Conservation (phyloP, 768 basidiomycete species). For the Imleria badia region DNA sequence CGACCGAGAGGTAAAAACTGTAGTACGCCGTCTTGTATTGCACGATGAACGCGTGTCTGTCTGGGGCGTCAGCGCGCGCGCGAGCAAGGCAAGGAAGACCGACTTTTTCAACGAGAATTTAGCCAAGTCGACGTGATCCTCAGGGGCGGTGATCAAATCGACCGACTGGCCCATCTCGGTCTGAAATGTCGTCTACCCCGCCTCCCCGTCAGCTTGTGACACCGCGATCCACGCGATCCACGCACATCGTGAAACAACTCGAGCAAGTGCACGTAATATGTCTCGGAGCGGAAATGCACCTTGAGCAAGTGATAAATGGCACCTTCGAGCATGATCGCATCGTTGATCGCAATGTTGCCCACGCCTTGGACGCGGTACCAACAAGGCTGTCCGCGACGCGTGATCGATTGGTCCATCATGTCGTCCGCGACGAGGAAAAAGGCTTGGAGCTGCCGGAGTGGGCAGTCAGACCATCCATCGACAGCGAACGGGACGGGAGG, state of each 20-base stretch:
- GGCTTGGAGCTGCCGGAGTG: constrained; percentile 87
- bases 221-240: not conserved
- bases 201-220: too few relatives aligned
- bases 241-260: constrained; percentile 88
- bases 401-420: constrained; percentile 95
- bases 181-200: constrained; percentile 62
- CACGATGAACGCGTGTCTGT: constrained; percentile 87
- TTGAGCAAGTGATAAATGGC: constrained; percentile 92
- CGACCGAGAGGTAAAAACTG: constrained; percentile 98
- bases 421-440: constrained; percentile 93
- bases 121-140: constrained; percentile 80
- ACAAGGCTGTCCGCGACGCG: constrained; percentile 91
- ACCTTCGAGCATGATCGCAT: constrained; percentile 92
- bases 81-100: too few relatives aligned
- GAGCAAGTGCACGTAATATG: constrained; percentile 85
- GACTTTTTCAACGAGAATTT: constrained; percentile 82
- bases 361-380: constrained; percentile 72
- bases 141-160: constrained; percentile 93
- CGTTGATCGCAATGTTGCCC: constrained; percentile 90
- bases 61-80: too few relatives aligned
- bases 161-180: constrained; percentile 97
- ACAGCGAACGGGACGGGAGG: rapidly evolving
- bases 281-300: constrained; percentile 74
- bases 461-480: too few relatives aligned
- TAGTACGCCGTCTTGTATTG: constrained; percentile 98